These are phyloP conservation scores for Coprinopsis strossmayeri DNA, from an alignment of 768 basidiomycete genomes.

Conservation along the genomic window DNA sequence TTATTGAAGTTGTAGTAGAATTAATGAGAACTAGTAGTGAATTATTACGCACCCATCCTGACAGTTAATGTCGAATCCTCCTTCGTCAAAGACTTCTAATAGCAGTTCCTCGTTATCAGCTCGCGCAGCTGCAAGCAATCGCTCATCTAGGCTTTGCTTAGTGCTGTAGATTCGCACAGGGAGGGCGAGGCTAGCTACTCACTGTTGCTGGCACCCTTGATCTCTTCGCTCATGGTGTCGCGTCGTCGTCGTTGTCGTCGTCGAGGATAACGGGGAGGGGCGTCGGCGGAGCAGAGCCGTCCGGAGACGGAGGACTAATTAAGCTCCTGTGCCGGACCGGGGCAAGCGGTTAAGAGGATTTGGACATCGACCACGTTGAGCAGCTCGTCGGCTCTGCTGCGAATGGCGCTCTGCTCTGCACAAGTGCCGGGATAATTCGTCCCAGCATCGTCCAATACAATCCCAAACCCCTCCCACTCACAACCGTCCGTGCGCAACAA, in stretches of 20 bases:
- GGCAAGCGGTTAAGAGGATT: not conserved
- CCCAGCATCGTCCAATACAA: not conserved
- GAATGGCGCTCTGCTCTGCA: conserved; percentile 1
- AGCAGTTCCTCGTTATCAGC: conserved; percentile 66
- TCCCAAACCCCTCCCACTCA: not conserved
- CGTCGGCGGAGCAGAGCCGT: not conserved
- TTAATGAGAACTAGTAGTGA: conserved; percentile 4
- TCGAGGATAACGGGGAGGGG: not conserved
- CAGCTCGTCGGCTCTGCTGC: not conserved
- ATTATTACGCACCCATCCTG: conserved; percentile 64
- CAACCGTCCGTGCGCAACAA: no score
- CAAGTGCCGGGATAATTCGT: conserved; percentile 3
- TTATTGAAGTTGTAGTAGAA: not conserved
- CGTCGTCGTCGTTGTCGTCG: no score
- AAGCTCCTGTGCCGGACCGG: not conserved
- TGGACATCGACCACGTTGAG: conserved; percentile 6
- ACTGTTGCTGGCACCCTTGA: conserved; percentile 7
- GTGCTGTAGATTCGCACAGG: no score
- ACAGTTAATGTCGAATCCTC: conserved; percentile 64
- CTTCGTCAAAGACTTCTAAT: conserved; percentile 50
- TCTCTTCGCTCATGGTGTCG: conserved; percentile 1
- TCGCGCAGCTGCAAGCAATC: conserved; percentile 67
- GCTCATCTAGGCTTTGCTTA: conserved; percentile 49
- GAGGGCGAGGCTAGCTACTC: no score
- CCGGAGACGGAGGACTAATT: not conserved